These are phyloP conservation scores for Juncus inflexus DNA, from an alignment of 176 grass and related monocot genomes.

Conservation along the genomic window DNA sequence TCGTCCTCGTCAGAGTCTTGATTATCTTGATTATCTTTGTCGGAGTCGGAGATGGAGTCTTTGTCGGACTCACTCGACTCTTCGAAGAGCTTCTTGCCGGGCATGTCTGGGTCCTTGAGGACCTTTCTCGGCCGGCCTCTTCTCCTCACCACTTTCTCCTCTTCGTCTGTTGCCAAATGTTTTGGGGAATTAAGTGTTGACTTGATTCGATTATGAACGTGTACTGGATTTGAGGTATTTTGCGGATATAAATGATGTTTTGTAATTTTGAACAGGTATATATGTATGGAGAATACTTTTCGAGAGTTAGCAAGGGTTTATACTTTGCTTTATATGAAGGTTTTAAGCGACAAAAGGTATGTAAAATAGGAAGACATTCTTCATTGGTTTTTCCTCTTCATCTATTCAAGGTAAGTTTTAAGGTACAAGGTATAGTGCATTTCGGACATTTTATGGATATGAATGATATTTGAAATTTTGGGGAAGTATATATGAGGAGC, in stretches of 20 bases:
- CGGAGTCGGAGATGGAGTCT: conserved; percentile 4
- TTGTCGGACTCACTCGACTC: conserved; percentile 61
- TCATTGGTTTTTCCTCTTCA: too few species aligned
- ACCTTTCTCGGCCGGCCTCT: conserved; percentile 86
- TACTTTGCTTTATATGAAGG: too few species aligned
- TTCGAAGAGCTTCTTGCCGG: conserved; percentile 74
- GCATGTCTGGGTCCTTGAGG: conserved; percentile 38
- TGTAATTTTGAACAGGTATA: conserved; percentile 14
- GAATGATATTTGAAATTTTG: not conserved
- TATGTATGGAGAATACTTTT: conserved; percentile 16
- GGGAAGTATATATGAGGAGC: too few species aligned
- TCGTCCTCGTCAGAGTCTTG: conserved; percentile 50
- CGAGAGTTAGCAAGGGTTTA: not conserved
- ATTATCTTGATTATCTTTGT: not conserved
- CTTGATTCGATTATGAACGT: too few species aligned
- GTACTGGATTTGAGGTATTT: too few species aligned
- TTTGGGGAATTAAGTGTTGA: too few species aligned
- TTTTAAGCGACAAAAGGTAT: too few species aligned
- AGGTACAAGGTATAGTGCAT: too few species aligned
- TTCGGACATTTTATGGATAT: too few species aligned
- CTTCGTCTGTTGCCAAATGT: too few species aligned
- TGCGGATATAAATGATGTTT: not conserved
- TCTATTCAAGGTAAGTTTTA: too few species aligned
- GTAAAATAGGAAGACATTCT: too few species aligned
- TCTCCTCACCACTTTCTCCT: conserved; percentile 68